Conservation (phyloP, 1,139 yeast species). For the Yamadazyma sp. region DNA sequence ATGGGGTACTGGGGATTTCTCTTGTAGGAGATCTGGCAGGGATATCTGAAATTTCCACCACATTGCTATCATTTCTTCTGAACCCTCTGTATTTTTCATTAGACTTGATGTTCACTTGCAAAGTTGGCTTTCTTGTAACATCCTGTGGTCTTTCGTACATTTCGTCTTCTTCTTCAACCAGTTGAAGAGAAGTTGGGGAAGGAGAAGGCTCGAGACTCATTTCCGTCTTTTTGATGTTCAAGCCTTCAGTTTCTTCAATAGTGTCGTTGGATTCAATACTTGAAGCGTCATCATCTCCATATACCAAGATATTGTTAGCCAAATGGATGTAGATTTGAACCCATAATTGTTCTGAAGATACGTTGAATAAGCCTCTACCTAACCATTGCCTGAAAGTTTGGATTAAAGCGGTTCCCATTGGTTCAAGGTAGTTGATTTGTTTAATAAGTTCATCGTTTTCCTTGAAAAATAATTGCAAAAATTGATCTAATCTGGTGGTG, state of each 20-base stretch:
- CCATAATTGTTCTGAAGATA: conserved; percentile 40
- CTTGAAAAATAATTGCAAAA: conserved; percentile 32
- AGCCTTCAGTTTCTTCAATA: conserved; percentile 16
- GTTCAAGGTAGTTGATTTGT: conserved; percentile 38
- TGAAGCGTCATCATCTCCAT: conserved; percentile 17
- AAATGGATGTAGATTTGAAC: conserved; percentile 40
- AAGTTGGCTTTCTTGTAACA: conserved; percentile 15
- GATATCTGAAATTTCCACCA: conserved; percentile 17
- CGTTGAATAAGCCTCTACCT: conserved; percentile 31
- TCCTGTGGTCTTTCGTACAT: conserved; percentile 14
- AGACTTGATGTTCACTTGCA: conserved; percentile 17
- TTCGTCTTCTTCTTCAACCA: conserved; percentile 13
- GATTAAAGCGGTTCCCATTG: conserved; percentile 43
- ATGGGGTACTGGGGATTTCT: conserved; percentile 15
- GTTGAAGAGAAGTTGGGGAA: conserved; percentile 15
- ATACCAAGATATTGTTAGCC: conserved; percentile 38
- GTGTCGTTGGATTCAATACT: conserved; percentile 14
- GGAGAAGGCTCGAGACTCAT: conserved; percentile 13
- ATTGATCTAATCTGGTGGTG: conserved; percentile 29
- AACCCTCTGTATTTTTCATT: conserved; percentile 44
- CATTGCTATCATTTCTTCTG: conserved; percentile 36
- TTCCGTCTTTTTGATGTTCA: conserved; percentile 16
- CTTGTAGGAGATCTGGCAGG: conserved; percentile 18
- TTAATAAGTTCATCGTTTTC: conserved; percentile 32
- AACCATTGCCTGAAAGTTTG: conserved; percentile 41